phyloP scores from a whole-genome alignment of 2,329 filamentous ascomycete genomes.

The Sodiomyces alkalinus region DNA sequence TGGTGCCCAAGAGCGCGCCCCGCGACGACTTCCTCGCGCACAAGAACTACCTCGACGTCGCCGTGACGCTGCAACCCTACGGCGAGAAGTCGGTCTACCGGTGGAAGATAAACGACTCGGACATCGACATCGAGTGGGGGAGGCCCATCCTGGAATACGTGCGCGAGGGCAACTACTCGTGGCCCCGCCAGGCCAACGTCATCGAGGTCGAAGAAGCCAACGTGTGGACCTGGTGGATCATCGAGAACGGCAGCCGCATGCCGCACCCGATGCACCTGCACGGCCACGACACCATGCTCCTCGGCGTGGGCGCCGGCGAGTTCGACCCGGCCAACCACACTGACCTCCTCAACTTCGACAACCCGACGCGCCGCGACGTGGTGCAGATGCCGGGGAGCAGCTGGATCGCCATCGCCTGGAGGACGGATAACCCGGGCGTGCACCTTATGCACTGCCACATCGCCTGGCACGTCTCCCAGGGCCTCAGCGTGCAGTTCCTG shows the following conservation, averaged over 20 bases:
- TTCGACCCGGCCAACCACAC: constrained; percentile 11
- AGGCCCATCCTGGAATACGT: constrained; percentile 19
- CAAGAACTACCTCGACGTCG: constrained; percentile 10
- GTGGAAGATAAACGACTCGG: constrained; percentile 17
- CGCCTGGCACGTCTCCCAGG: constrained; percentile 31
- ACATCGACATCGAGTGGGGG: constrained; percentile 22
- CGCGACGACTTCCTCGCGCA: constrained; percentile 11
- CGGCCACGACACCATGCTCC: constrained; percentile 22
- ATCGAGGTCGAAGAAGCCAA: constrained; percentile 8
- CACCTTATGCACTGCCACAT: constrained; percentile 34
- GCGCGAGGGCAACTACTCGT: constrained; percentile 8
- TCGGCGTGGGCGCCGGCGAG: constrained; percentile 10
- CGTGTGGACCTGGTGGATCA: constrained; percentile 17
- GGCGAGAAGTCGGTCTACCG: constrained; percentile 5
- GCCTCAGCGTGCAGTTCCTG: constrained; percentile 36
- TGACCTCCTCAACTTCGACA: constrained; percentile 17
- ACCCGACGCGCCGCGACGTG: constrained; percentile 30
- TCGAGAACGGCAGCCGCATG: constrained; percentile 13
- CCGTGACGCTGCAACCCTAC: constrained; percentile 6
- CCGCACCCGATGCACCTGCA: constrained; percentile 35
- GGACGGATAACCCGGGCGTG: constrained; percentile 32
- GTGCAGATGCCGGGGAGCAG: constrained; percentile 25
- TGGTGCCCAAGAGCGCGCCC: constrained; percentile 12
- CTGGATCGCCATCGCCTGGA: constrained; percentile 30
- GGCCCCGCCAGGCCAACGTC: constrained; percentile 9